Conservation (phyloP, 257 asterid genomes). For the Solanum rostratum region DNA sequence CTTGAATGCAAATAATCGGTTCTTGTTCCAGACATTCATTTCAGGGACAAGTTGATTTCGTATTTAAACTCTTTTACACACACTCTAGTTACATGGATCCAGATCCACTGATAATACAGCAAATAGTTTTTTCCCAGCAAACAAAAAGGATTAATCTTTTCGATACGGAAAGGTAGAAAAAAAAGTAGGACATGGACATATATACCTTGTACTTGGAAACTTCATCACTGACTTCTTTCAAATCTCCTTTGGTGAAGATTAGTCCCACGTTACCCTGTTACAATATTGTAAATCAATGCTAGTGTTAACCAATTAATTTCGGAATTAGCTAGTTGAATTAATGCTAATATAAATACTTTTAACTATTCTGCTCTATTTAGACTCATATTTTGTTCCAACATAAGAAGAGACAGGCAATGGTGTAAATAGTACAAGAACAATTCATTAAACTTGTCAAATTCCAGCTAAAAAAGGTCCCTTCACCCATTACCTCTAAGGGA, state of each 20-base stretch:
- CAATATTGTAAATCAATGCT: background rate
- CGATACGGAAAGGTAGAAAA: background rate
- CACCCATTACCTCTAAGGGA: background rate
- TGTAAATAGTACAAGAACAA: background rate
- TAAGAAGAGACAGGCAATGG: background rate
- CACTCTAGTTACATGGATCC: background rate
- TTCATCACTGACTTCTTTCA: conserved; percentile 32
- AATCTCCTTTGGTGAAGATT: conserved; percentile 25
- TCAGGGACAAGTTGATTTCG: background rate
- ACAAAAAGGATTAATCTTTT: background rate
- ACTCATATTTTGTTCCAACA: background rate
- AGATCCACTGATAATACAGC: background rate
- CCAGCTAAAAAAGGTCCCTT: background rate
- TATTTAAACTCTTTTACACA: background rate
- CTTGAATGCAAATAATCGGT: background rate
- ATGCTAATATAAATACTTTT: background rate
- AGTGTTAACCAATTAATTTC: background rate
- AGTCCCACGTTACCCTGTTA: conserved; percentile 28
- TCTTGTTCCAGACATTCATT: background rate
- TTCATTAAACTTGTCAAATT: background rate
- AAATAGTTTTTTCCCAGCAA: background rate
- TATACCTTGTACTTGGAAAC: conserved; percentile 23
- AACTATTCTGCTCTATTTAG: background rate
- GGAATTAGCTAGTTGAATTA: background rate
- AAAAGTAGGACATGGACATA: background rate